Evolutionary conservation across 139 green algal species (phyloP).

Genomic region (Closterium sp.): DNA sequence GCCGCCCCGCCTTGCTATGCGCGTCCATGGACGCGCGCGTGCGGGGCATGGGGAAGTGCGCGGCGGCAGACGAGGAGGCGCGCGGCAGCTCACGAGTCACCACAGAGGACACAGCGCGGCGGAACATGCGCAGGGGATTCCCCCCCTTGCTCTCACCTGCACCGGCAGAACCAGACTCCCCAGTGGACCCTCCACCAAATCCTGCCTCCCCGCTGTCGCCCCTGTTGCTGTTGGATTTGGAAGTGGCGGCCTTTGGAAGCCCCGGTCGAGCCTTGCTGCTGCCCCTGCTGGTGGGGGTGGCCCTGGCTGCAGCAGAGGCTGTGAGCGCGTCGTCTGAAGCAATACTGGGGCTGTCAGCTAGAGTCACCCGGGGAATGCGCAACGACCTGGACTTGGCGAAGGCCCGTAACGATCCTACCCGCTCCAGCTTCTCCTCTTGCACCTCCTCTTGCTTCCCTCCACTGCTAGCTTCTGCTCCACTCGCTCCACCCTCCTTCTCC

Average conservation of each 20-base stretch:
- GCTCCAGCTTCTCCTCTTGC: not conserved
- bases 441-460: not conserved
- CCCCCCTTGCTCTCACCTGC: not conserved
- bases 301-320: not conserved
- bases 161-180: too few relatives aligned
- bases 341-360: not conserved
- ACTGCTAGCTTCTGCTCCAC: not conserved
- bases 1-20: not conserved
- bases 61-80: not conserved
- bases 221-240: not conserved
- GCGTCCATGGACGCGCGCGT: not conserved
- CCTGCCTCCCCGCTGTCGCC: not conserved
- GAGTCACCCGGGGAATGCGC: not conserved
- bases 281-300: not conserved
- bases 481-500: not conserved
- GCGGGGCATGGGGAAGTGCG: not conserved
- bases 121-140: not conserved
- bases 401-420: not conserved
- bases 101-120: not conserved
- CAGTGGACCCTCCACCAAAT: not conserved
- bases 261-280: not conserved
- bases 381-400: not conserved
- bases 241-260: not conserved
- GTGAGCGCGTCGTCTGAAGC: not conserved
- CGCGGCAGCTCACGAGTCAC: not conserved